Conservation (phyloP, 2,329 filamentous ascomycete species). For the Trematosphaeria pertusa region DNA sequence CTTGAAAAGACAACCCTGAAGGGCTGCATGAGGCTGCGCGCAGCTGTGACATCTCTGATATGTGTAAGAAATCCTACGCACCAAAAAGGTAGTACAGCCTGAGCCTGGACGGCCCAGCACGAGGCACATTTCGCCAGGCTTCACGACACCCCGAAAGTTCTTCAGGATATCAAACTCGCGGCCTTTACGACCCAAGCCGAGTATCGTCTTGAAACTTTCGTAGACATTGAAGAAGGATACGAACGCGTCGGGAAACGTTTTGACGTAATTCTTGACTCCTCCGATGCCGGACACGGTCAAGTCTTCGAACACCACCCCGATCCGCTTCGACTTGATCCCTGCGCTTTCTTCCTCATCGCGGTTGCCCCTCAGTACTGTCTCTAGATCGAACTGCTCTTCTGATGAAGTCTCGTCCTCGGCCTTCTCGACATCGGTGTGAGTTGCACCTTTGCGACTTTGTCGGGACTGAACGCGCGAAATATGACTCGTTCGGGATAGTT, state of each 20-base stretch:
- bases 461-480: constrained; percentile 54
- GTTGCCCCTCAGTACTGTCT: constrained; percentile 74
- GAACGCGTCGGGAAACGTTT: constrained; percentile 80
- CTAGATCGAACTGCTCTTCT: constrained; percentile 72
- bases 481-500: constrained; percentile 51
- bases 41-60: too few relatives aligned
- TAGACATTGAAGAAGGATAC: constrained; percentile 78
- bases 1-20: too few relatives aligned
- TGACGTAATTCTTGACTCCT: constrained; percentile 64
- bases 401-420: constrained; percentile 46
- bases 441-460: constrained; percentile 48
- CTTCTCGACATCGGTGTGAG: constrained; percentile 66
- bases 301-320: constrained; percentile 76
- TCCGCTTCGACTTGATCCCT: constrained; percentile 79
- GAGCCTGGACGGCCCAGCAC: constrained; percentile 78
- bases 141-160: constrained; percentile 65
- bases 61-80: too few relatives aligned
- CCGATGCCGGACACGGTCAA: constrained; percentile 79
- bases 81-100: constrained; percentile 62
- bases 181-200: constrained; percentile 72
- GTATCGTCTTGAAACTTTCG: constrained; percentile 66
- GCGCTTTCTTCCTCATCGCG: constrained; percentile 74
- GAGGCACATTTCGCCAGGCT: constrained; percentile 85
- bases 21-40: too few relatives aligned
- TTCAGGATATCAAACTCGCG: constrained; percentile 76